These are phyloP conservation scores for Annulohypoxylon stygium DNA, from an alignment of 495 filamentous ascomycete species.

Conservation along the genomic window DNA sequence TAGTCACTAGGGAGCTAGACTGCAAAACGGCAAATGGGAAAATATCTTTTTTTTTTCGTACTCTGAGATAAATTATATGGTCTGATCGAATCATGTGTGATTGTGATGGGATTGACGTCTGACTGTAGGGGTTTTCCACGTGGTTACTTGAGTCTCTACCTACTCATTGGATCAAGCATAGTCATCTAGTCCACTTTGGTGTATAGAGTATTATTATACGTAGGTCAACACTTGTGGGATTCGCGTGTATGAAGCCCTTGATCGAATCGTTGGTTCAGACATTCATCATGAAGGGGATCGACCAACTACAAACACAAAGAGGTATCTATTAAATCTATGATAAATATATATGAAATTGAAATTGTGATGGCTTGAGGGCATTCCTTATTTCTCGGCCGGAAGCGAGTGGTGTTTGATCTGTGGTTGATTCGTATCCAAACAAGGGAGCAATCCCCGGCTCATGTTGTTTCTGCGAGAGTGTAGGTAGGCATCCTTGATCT, in stretches of 20 bases:
- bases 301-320: background rate
- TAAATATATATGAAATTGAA: background rate
- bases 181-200: too few species aligned
- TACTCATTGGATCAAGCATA: too few species aligned
- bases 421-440: background rate
- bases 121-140: too few species aligned
- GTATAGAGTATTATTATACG: too few species aligned
- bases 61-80: background rate
- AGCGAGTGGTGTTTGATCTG: background rate
- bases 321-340: background rate
- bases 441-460: background rate
- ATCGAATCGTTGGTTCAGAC: background rate
- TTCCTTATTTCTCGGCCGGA: background rate
- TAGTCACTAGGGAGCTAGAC: conserved; percentile 28
- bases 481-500: background rate
- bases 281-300: background rate
- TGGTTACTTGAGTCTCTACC: too few species aligned
- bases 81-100: background rate
- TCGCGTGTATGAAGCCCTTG: too few species aligned
- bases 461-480: background rate
- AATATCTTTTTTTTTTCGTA: background rate
- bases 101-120: background rate
- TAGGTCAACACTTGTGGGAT: background rate
- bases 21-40: conserved; percentile 23
- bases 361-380: background rate